These are phyloP conservation scores for Cladosporium sp. DNA, from an alignment of 2,329 filamentous ascomycete species.

Conservation along the genomic window DNA sequence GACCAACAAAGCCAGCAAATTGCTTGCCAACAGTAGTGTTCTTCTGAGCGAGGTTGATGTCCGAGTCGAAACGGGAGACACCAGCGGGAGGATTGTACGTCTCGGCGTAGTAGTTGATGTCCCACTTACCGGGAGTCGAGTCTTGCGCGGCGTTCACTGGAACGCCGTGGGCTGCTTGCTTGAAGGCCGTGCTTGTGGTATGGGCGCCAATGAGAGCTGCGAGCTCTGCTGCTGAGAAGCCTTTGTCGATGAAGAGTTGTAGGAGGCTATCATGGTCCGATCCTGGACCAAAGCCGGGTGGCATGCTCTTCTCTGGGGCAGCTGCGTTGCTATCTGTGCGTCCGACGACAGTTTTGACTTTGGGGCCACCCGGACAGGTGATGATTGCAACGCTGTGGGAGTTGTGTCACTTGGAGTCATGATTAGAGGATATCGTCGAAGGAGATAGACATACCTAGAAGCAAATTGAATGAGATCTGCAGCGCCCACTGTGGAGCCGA, in stretches of 20 bases:
- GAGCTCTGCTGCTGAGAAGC: conserved; percentile 52
- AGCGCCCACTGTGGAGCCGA: conserved; percentile 41
- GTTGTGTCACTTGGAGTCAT: not conserved
- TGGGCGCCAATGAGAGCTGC: conserved; percentile 59
- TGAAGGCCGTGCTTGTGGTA: conserved; percentile 49
- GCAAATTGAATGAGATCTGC: conserved; percentile 58
- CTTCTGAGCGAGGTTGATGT: conserved; percentile 35
- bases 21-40: conserved; percentile 32
- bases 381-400: conserved; percentile 42
- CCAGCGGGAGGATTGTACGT: conserved; percentile 31
- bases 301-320: conserved; percentile 48
- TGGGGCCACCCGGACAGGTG: conserved; percentile 24
- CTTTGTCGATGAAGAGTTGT: conserved; percentile 52
- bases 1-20: conserved; percentile 21
- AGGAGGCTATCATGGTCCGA: conserved; percentile 43
- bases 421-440: not conserved
- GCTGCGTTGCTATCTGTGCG: conserved; percentile 46
- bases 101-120: conserved; percentile 50
- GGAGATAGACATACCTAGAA: conserved; percentile 20
- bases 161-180: conserved; percentile 27
- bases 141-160: conserved; percentile 42
- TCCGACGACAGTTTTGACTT: conserved; percentile 44
- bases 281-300: conserved; percentile 44
- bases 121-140: conserved; percentile 52
- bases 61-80: conserved; percentile 35